Conservation (phyloP, 352 stramenopile genomes). For the Pythium coloratum region DNA sequence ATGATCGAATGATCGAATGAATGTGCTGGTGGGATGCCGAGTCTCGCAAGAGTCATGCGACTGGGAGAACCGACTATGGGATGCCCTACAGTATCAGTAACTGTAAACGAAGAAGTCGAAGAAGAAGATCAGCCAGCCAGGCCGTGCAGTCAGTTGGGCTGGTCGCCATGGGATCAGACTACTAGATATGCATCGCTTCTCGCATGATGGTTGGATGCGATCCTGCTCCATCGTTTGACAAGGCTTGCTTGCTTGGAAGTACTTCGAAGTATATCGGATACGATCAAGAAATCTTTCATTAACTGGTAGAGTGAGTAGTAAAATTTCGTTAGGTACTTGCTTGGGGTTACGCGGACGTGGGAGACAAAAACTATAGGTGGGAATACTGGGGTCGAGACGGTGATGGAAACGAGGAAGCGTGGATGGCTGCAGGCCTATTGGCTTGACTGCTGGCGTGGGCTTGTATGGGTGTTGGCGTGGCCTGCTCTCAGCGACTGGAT, state of each 20-base stretch:
- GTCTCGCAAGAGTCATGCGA: too few species aligned
- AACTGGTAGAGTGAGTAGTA: background rate
- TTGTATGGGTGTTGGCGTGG: background rate
- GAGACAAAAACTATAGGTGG: background rate
- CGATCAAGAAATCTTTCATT: background rate
- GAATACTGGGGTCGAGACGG: background rate
- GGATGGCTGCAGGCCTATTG: background rate
- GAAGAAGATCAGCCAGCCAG: background rate
- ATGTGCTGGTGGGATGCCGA: background rate
- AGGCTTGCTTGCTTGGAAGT: background rate
- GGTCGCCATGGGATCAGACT: background rate
- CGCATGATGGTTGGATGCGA: background rate
- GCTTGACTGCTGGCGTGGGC: background rate
- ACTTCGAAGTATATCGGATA: background rate
- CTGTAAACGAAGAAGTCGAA: background rate
- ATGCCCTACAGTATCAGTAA: background rate
- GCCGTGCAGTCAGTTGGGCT: background rate
- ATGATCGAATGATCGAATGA: background rate
- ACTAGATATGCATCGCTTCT: background rate
- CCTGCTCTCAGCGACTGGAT: conserved; percentile 50
- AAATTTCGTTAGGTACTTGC: conserved; percentile 2
- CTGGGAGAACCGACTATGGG: too few species aligned
- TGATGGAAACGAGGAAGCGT: background rate
- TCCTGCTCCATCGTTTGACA: background rate
- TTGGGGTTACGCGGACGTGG: background rate